phyloP scores from a whole-genome alignment of 1,139 yeast genomes.

The Kazachstania sp. region DNA sequence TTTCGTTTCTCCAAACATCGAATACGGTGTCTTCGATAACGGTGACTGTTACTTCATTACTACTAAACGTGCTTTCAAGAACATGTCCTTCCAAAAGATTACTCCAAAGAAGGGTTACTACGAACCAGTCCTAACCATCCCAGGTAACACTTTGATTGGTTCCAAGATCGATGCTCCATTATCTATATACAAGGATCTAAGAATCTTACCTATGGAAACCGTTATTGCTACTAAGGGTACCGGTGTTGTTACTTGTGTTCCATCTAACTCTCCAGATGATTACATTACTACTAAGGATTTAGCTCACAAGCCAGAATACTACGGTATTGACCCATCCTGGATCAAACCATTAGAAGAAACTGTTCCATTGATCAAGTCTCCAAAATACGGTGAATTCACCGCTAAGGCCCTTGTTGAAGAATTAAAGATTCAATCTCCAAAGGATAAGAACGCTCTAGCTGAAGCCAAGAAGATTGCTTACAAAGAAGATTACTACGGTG shows the following conservation, averaged over 20 bases:
- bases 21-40: conserved; percentile 85
- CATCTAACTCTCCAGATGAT: conserved; percentile 98
- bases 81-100: conserved; percentile 90
- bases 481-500: conserved; percentile 94
- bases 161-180: conserved; percentile 82
- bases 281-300: conserved; percentile 78
- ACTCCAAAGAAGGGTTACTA: conserved; percentile 84
- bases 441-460: conserved; percentile 79
- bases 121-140: conserved; percentile 48
- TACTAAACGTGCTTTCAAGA: conserved; percentile 93
- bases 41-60: conserved; percentile 78
- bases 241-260: conserved; percentile 98
- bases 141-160: conserved; percentile 75
- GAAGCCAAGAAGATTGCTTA: conserved; percentile 91
- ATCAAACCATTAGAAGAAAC: conserved; percentile 51
- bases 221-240: conserved; percentile 94
- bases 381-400: conserved; percentile 79
- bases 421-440: conserved; percentile 88
- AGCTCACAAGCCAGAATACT: conserved; percentile 83
- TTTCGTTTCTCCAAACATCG: conserved; percentile 91
- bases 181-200: conserved; percentile 58
- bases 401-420: conserved; percentile 82
- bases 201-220: conserved; percentile 96
- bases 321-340: conserved; percentile 82
- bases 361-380: conserved; percentile 67